A percentile compares a stretch with the other conserved stretches of the same genome.
Evolutionary conservation across 179 eudicot genomes (phyloP).

Genomic region (Spinacia oleracea): DNA sequence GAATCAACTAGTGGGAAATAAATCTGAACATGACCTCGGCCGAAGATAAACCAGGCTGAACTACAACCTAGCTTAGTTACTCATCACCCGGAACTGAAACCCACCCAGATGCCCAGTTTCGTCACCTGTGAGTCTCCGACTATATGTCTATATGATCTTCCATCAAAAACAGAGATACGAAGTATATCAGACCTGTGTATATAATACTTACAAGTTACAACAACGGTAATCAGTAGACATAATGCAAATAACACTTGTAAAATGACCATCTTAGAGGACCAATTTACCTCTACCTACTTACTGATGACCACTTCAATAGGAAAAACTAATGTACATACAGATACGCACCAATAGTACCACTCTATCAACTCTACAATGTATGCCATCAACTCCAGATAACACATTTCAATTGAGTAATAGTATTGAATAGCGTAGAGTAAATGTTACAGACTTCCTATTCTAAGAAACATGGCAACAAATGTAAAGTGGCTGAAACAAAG

Average conservation of each 20-base stretch:
- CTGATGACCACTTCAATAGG: background rate
- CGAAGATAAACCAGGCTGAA: background rate
- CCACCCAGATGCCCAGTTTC: no score
- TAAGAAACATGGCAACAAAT: background rate
- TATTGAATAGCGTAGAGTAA: background rate
- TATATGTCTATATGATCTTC: background rate
- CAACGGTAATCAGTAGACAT: background rate
- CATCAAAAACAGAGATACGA: background rate
- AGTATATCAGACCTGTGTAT: no score
- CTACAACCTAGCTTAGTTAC: background rate
- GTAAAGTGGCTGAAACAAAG: background rate
- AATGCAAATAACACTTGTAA: background rate
- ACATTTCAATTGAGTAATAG: background rate
- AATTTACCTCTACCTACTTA: background rate
- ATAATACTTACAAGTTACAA: background rate
- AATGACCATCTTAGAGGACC: background rate
- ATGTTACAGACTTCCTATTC: background rate
- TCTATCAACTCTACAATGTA: background rate
- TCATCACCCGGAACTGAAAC: no score
- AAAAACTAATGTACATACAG: background rate
- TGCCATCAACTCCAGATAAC: background rate
- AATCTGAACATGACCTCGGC: background rate
- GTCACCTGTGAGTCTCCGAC: no score
- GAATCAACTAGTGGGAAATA: background rate
- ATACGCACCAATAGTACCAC: background rate